Base-by-base conservation (phyloP, 495 filamentous ascomycete species). In the Astrothelium macrocarpum region DNA sequence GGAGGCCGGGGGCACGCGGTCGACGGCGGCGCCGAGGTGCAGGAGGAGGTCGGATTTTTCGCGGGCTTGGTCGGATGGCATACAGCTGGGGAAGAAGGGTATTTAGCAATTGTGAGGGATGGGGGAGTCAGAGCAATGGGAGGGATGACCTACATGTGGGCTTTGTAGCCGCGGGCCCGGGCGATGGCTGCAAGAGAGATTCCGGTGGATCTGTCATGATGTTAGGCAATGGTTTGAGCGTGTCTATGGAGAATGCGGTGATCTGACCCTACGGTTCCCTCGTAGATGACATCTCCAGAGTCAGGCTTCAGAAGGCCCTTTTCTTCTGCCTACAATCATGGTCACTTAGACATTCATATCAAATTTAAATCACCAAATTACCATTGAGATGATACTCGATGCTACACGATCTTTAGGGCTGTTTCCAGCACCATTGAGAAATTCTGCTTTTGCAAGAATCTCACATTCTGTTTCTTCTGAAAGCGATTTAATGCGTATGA, bases 401-500 rank as follows among this genome's bases (percentile, higher is more conserved):
- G 95, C 94, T 3, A 97, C 94, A 32, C 94, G 84, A 72, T 99
- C 94, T 71, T 99, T 99, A 18, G 95, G 91, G 68, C 90, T 95
- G 63, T 89, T 88, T 14, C 95, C 95, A n/a, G 90, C 91, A 49
- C 91, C 91, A 77, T 97, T 96, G 53, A 99, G 80, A 68, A 93
- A 96, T 74, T 99, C 94, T 46, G 92, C 91, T 74, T 99, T 99
- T 62, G 84, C 95, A 11, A 97, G 79, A 73, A 99, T 97, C 63
- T 85, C 85, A 71, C 94, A 93, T 25, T 91, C 91, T 1, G 94
- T 97, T n/a, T 86, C 92, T 25, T 91, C 88, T 2, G 89, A 95
- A 34, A 99, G 81, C 53, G 87, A 90, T 71, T 87, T 90, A 74
- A 99, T 91, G 53, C 84, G 82, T 67, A 99, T 82, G 1, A 99